Conservation (phyloP, 2,329 filamentous ascomycete species). For the Colletotrichum australisinense region DNA sequence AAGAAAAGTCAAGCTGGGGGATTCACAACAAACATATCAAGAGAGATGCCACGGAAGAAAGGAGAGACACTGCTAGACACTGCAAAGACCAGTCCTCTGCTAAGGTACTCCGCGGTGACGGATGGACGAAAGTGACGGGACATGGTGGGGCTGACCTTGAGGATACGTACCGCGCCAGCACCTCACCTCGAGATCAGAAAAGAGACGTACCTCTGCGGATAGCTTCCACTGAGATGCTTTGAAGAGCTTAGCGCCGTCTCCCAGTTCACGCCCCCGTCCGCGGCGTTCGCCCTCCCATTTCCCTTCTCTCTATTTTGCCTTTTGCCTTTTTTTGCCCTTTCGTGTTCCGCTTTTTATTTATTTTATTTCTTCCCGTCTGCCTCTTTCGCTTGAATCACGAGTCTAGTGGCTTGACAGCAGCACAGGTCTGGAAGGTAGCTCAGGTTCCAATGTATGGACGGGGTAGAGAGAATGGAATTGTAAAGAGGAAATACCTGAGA, state of each 20-base stretch:
- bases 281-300: constrained; percentile 21
- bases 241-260: constrained; percentile 12
- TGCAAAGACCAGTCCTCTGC: background rate
- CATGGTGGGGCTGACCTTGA: background rate
- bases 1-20: background rate
- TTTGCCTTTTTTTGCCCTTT: background rate
- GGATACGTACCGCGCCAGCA: background rate
- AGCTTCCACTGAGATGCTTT: background rate
- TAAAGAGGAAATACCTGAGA: background rate
- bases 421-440: background rate
- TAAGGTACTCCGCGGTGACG: too few relatives aligned
- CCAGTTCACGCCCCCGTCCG: constrained; percentile 6
- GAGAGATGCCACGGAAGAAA: background rate
- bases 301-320: constrained; percentile 14
- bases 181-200: background rate
- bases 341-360: constrained; percentile 20
- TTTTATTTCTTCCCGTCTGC: background rate
- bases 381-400: background rate
- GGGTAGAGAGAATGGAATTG: too few relatives aligned
- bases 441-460: too few relatives aligned
- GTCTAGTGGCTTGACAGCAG: background rate
- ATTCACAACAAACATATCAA: background rate
- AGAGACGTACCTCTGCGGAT: background rate
- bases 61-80: background rate
- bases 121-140: background rate